These are phyloP conservation scores for Glycine tomentella DNA, from an alignment of 306 rosid species.

Conservation along the genomic window DNA sequence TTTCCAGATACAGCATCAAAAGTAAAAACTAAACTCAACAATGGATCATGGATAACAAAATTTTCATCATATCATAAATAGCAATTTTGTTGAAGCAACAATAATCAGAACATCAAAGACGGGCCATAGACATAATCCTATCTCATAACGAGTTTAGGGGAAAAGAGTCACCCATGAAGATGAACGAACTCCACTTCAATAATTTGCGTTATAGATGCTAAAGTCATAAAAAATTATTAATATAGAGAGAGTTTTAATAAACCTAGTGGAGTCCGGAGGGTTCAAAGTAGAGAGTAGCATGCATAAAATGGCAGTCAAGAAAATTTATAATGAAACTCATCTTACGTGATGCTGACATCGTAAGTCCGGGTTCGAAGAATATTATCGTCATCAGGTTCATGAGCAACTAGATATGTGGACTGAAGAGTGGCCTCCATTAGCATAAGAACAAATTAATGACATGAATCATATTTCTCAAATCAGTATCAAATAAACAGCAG, in stretches of 20 bases:
- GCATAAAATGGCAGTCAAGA: conserved; percentile 28
- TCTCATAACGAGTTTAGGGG: background rate
- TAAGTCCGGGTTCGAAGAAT: conserved; percentile 91
- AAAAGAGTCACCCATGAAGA: background rate
- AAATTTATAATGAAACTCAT: conserved; percentile 41
- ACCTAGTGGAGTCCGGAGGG: background rate
- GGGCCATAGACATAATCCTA: background rate
- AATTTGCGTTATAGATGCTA: background rate
- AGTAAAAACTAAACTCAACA: conserved; percentile 1
- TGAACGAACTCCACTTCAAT: background rate
- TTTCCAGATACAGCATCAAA: background rate
- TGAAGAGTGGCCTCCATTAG: conserved; percentile 64
- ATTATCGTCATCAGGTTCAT: conserved; percentile 92
- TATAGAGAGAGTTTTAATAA: background rate
- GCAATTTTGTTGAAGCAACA: conserved; percentile 22
- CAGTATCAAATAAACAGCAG: conserved; percentile 34
- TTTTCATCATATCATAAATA: conserved; percentile 26
- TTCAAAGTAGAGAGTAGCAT: conserved; percentile 26
- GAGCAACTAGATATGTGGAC: conserved; percentile 79
- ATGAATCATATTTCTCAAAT: conserved; percentile 42
- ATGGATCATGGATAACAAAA: background rate
- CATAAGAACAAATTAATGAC: conserved; percentile 36
- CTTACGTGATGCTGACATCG: conserved; percentile 96
- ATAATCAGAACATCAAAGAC: conserved; percentile 24
- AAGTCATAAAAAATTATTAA: background rate